These are phyloP conservation scores for Aureobasidium melanogenum DNA, from an alignment of 2,329 filamentous ascomycete species.

Conservation along the genomic window DNA sequence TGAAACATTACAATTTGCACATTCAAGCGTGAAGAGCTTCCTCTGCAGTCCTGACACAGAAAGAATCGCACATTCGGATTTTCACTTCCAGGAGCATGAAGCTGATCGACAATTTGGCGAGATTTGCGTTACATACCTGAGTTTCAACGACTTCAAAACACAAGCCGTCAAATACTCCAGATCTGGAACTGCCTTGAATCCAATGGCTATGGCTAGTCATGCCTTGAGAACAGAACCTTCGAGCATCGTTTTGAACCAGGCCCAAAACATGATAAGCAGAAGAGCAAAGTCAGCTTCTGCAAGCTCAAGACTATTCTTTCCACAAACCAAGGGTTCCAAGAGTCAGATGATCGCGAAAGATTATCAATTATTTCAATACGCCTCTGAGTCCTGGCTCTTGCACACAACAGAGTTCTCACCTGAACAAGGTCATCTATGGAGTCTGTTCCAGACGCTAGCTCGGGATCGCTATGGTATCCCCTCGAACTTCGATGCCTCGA, in stretches of 20 bases:
- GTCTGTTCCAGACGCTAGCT: neutral
- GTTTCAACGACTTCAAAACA: neutral
- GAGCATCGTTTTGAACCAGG: neutral
- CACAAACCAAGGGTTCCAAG: neutral
- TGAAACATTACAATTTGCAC: neutral
- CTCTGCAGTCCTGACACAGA: neutral
- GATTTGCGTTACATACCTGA: neutral
- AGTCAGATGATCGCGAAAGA: neutral
- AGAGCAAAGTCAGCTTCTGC: neutral
- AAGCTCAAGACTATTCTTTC: neutral
- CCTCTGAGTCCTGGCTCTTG: neutral
- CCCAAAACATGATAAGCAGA: neutral
- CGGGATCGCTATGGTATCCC: neutral
- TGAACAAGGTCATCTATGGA: neutral
- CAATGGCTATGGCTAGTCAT: neutral
- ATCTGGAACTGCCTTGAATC: neutral
- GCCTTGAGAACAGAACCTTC: neutral
- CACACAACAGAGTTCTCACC: neutral
- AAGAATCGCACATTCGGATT: neutral
- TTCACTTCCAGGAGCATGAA: neutral
- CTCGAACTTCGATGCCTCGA: too few species aligned
- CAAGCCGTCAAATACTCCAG: neutral
- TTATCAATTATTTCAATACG: neutral
- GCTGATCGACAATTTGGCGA: neutral
- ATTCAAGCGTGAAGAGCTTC: neutral